Evolutionary conservation across 805 yeast species (phyloP).

Genomic region (Candida manassasensis): DNA sequence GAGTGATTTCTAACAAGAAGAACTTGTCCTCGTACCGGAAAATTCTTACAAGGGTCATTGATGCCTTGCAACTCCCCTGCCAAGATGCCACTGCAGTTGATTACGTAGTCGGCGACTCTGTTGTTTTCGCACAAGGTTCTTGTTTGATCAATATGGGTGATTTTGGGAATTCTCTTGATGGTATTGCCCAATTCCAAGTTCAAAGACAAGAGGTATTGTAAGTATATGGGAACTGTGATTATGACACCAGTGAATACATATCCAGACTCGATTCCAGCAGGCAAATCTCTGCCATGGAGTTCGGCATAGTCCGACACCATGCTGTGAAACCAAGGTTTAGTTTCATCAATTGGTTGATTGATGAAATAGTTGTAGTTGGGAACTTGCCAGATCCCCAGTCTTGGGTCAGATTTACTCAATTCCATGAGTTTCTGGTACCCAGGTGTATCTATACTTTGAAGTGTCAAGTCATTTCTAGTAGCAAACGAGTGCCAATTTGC

Average conservation of each 20-base stretch:
- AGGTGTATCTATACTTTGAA: conserved; percentile 42
- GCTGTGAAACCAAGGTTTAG: conserved; percentile 44
- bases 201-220: conserved; percentile 47
- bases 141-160: conserved; percentile 48
- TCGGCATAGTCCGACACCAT: conserved; percentile 37
- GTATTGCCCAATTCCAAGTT: conserved; percentile 44
- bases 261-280: conserved; percentile 42
- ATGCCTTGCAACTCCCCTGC: conserved; percentile 44
- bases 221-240: conserved; percentile 54
- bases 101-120: conserved; percentile 42
- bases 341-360: conserved; percentile 7
- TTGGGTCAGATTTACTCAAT: conserved; percentile 44
- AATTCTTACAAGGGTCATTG: conserved; percentile 35
- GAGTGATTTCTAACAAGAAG: conserved; percentile 45
- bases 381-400: conserved; percentile 41
- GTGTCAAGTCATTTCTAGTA: conserved; percentile 24
- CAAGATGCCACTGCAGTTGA: conserved; percentile 56
- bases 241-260: conserved; percentile 50
- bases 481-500: conserved; percentile 71
- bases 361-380: conserved; percentile 16
- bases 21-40: conserved; percentile 60
- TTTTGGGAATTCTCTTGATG: conserved; percentile 35
- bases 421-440: conserved; percentile 45
- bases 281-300: conserved; percentile 32
- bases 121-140: conserved; percentile 26